Evolutionary conservation across 495 filamentous ascomycete genomes (phyloP).

Genomic region (Daldinia caldariorum): DNA sequence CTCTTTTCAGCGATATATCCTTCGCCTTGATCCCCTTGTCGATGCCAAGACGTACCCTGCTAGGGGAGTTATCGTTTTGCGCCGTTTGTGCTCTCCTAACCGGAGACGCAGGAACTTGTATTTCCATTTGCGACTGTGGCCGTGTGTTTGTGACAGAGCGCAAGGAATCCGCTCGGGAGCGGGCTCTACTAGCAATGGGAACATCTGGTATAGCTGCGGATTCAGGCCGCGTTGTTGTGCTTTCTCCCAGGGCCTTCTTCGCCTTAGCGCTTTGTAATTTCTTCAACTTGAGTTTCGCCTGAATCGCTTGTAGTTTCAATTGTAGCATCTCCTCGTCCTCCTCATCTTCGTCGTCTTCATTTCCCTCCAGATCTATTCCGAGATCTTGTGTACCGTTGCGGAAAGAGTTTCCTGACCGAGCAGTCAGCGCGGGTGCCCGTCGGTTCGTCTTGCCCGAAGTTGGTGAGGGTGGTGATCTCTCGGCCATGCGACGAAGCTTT

Average conservation of each 20-base stretch:
- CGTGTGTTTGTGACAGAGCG: constrained; percentile 41
- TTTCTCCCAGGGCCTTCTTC: constrained; percentile 47
- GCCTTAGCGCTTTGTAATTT: constrained; percentile 73
- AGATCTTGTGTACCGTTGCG: constrained; percentile 41
- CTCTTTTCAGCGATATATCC: constrained; percentile 85
- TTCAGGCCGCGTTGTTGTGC: constrained; percentile 41
- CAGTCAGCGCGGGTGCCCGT: neutral
- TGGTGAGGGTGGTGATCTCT: constrained; percentile 69
- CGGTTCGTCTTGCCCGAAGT: constrained; percentile 62
- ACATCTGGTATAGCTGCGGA: constrained; percentile 30
- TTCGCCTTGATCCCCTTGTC: constrained; percentile 84
- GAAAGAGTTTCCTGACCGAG: constrained; percentile 34
- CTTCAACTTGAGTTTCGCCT: constrained; percentile 89
- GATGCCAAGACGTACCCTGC: constrained; percentile 83
- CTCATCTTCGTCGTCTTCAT: constrained; percentile 72
- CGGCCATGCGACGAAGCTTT: constrained; percentile 70
- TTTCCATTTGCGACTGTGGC: constrained; percentile 54
- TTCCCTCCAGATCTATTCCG: constrained; percentile 63
- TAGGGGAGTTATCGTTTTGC: constrained; percentile 74
- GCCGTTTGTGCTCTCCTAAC: constrained; percentile 59
- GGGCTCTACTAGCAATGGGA: constrained; percentile 33
- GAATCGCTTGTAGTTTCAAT: constrained; percentile 83
- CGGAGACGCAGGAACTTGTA: constrained; percentile 88
- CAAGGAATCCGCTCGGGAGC: constrained; percentile 24
- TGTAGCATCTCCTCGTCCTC: constrained; percentile 93